Conservation (phyloP, 2,329 filamentous ascomycete species). For the Stachybotrys chlorohalonatus region DNA sequence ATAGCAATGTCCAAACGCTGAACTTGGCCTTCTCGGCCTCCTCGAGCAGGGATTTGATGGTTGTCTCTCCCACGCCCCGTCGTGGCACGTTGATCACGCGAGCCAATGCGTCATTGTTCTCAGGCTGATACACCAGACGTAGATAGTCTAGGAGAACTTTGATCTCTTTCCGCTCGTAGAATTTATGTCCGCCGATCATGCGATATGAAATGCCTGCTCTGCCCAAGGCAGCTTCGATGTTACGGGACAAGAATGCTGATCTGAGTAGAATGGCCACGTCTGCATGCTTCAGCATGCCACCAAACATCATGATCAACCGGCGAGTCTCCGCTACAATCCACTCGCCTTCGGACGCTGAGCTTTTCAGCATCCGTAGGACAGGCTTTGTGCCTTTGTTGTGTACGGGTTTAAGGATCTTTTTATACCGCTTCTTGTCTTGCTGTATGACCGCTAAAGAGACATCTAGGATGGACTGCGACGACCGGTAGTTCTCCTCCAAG, state of each 20-base stretch:
- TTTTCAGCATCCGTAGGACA: slow-evolving; percentile 67
- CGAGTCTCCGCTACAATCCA: slow-evolving; percentile 86
- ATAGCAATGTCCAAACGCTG: slow-evolving; percentile 68
- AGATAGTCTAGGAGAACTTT: slow-evolving; percentile 84
- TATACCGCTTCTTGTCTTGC: slow-evolving; percentile 72
- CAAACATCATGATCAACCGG: slow-evolving; percentile 61
- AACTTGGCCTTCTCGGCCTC: slow-evolving; percentile 64
- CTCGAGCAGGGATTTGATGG: slow-evolving; percentile 63
- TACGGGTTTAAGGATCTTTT: slow-evolving; percentile 71
- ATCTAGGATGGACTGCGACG: slow-evolving; percentile 73
- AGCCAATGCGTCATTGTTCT: slow-evolving; percentile 78
- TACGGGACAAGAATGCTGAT: slow-evolving; percentile 70
- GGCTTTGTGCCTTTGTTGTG: slow-evolving; percentile 73
- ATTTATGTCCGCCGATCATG: slow-evolving; percentile 84
- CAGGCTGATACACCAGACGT: slow-evolving; percentile 71
- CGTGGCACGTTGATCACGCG: slow-evolving; percentile 79
- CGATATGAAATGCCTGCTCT: slow-evolving; percentile 77
- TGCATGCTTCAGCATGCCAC: slow-evolving; percentile 59
- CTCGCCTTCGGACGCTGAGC: slow-evolving; percentile 63
- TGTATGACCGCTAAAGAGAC: slow-evolving; percentile 81
- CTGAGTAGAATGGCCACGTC: slow-evolving; percentile 86
- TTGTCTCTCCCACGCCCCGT: slow-evolving; percentile 71
- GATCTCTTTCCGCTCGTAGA: slow-evolving; percentile 87
- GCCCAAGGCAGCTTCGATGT: slow-evolving; percentile 76
- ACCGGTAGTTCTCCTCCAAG: slow-evolving; percentile 90